Evolutionary conservation across 2,329 filamentous ascomycete genomes (phyloP).

Genomic region (Ophiostoma angusticollis): DNA sequence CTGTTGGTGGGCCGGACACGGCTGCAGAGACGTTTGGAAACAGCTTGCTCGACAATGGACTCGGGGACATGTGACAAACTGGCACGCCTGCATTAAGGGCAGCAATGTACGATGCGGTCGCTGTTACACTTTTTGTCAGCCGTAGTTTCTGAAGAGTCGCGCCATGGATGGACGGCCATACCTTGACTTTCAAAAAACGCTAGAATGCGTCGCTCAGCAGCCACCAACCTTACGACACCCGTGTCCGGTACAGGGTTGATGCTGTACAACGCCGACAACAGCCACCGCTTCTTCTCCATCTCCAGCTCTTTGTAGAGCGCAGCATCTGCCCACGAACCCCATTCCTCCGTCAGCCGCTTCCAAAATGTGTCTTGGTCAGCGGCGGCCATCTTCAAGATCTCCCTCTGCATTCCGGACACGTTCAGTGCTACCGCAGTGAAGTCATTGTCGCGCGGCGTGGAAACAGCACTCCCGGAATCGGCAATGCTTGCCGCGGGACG

Average conservation of each 20-base stretch:
- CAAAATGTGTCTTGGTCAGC: constrained; percentile 39
- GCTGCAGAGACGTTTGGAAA: constrained; percentile 30
- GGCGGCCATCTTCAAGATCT: constrained; percentile 41
- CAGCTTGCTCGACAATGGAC: constrained; percentile 24
- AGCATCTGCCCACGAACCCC: constrained; percentile 35
- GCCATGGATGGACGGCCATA: constrained; percentile 14
- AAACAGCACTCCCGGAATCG: no score
- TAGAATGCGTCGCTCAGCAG: constrained; percentile 24
- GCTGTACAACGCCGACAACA: constrained; percentile 31
- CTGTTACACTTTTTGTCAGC: no score
- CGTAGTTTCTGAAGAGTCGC: constrained; percentile 5
- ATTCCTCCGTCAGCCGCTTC: constrained; percentile 39
- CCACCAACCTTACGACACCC: constrained; percentile 1
- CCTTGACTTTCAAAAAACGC: constrained; percentile 40
- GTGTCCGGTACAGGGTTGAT: constrained; percentile 25
- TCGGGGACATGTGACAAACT: constrained; percentile 34
- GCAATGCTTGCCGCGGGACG: neutral
- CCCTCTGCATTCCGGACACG: constrained; percentile 32
- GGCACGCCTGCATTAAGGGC: constrained; percentile 27
- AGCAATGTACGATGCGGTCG: constrained; percentile 36
- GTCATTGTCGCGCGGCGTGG: constrained; percentile 4
- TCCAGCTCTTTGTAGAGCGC: constrained; percentile 39
- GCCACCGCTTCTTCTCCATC: constrained; percentile 26
- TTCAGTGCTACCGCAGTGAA: constrained; percentile 18
- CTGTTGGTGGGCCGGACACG: constrained; percentile 26